phyloP scores from a whole-genome alignment of 768 basidiomycete genomes.

The Hericium erinaceus region DNA sequence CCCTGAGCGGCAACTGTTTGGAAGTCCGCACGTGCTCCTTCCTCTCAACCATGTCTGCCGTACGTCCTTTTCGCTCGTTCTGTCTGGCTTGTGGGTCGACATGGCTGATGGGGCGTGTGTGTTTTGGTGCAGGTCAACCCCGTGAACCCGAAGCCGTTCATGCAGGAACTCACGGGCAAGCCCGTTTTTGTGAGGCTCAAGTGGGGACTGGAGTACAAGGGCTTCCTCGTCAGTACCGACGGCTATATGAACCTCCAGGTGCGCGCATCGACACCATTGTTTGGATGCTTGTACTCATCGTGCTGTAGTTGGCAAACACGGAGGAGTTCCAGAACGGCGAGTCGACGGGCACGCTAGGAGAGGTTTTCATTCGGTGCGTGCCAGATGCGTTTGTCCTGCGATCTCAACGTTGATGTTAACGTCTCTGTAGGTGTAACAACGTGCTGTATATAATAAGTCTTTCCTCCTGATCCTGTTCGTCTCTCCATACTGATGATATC shows the following conservation, averaged over 20 bases:
- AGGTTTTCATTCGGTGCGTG: constrained; percentile 92
- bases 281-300: background rate
- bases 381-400: background rate
- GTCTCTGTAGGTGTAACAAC: constrained; percentile 71
- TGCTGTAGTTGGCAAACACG: constrained; percentile 87
- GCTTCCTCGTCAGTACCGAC: constrained; percentile 97
- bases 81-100: background rate
- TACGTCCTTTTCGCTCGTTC: constrained; percentile 26
- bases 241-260: constrained; percentile 99
- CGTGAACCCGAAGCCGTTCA: constrained; percentile 98
- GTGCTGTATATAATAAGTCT: constrained; percentile 72
- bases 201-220: constrained; percentile 99
- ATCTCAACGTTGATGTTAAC: constrained; percentile 9
- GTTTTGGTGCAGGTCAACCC: constrained; percentile 55
- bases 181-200: constrained; percentile 91
- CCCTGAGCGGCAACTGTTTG: constrained; percentile 19
- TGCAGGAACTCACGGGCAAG: constrained; percentile 98
- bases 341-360: constrained; percentile 93
- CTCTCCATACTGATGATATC: background rate
- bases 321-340: constrained; percentile 96
- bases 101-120: background rate
- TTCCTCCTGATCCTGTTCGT: background rate
- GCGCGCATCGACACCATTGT: constrained; percentile 14
- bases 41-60: constrained; percentile 54
- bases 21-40: constrained; percentile 31